A percentile compares a stretch with the other conserved stretches of the same genome.
phyloP scores from a whole-genome alignment of 768 basidiomycete species.

The Pleurotus cornucopiae region DNA sequence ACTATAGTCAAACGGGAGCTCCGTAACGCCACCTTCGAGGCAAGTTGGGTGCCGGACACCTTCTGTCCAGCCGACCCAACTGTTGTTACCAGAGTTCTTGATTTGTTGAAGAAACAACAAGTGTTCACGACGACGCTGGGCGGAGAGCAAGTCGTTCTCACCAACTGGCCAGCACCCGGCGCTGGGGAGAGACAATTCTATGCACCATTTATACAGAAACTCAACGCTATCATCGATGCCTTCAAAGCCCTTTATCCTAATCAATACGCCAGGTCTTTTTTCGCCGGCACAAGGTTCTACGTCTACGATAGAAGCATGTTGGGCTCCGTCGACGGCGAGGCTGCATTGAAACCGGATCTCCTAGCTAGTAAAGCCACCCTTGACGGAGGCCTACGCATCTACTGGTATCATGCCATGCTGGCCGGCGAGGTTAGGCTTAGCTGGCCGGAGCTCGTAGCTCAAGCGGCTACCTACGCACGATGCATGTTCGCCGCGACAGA shows the following conservation, averaged over 20 bases:
- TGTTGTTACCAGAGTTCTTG: too few relatives aligned
- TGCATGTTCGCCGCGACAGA: conserved; percentile 7
- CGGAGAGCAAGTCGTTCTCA: not conserved
- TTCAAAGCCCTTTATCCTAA: not conserved
- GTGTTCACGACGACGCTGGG: too few relatives aligned
- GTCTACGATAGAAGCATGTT: not conserved
- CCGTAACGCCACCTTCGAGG: too few relatives aligned
- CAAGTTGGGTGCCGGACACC: not conserved
- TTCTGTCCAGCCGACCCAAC: not conserved
- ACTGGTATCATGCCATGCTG: conserved; percentile 2
- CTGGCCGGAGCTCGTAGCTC: conserved; percentile 2
- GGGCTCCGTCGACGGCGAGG: not conserved
- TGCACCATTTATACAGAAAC: not conserved
- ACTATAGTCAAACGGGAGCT: too few relatives aligned
- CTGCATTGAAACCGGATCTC: conserved; percentile 1
- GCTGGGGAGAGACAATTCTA: conserved; percentile 1
- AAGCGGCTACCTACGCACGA: conserved; percentile 8
- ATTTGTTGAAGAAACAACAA: too few relatives aligned
- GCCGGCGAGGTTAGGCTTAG: not conserved
- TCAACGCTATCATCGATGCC: not conserved
- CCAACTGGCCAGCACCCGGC: not conserved
- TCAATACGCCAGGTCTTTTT: not conserved
- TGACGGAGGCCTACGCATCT: not conserved
- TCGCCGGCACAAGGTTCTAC: not conserved
- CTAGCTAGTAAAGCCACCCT: not conserved